These are phyloP conservation scores for Acanthamoeba castellanii DNA, from an alignment of 208 protist genomes.

Conservation along the genomic window DNA sequence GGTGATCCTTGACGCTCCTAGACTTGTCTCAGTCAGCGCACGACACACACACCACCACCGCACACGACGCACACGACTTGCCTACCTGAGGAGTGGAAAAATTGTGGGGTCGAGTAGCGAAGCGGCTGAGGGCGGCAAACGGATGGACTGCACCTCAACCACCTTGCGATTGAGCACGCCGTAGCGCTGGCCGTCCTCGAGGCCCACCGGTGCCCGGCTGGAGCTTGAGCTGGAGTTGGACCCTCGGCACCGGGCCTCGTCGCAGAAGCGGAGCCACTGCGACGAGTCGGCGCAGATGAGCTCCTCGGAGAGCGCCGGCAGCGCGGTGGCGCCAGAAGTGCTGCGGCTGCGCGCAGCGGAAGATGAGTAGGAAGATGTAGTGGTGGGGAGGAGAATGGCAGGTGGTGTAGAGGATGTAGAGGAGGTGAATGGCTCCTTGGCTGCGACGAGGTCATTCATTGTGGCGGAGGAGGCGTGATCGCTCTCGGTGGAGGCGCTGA, in stretches of 20 bases:
- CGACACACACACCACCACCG: neutral
- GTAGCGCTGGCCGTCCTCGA: conserved; percentile 19
- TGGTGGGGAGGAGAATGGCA: neutral
- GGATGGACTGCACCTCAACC: conserved; percentile 22
- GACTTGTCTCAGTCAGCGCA: neutral
- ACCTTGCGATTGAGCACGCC: conserved; percentile 50
- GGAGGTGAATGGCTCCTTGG: neutral
- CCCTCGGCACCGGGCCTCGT: neutral
- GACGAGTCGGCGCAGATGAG: neutral
- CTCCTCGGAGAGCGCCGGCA: neutral
- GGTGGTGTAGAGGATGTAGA: neutral
- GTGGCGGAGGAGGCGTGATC: neutral
- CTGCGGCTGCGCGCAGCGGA: neutral
- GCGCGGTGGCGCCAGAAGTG: neutral
- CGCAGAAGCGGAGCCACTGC: conserved; percentile 44
- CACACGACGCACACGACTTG: neutral
- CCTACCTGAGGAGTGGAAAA: conserved; percentile 12
- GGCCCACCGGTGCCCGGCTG: neutral
- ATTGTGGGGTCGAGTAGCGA: neutral
- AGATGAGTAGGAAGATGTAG: neutral
- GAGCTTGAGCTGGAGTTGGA: neutral
- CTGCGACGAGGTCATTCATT: neutral
- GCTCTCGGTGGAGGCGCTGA: neutral
- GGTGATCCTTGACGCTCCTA: conserved; percentile 50
- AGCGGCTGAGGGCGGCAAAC: neutral